These are phyloP conservation scores for Coelastrella sp. DNA, from an alignment of 139 green algal genomes.

Conservation along the genomic window DNA sequence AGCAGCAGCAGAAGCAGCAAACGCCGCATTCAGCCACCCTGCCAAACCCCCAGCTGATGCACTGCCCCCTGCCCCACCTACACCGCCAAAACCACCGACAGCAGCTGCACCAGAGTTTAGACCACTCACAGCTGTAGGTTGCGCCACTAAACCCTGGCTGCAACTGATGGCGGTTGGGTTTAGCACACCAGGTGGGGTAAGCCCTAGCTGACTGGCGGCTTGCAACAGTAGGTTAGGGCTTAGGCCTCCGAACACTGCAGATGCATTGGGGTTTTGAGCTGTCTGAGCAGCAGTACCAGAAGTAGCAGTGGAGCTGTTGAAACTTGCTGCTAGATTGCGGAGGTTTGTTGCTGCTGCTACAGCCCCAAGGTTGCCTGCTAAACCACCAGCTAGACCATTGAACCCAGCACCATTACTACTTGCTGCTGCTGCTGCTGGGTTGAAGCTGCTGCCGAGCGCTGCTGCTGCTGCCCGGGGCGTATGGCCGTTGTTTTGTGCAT, in stretches of 20 bases:
- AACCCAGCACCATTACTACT: not conserved
- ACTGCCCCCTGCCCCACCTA: not conserved
- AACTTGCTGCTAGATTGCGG: not conserved
- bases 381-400: not conserved
- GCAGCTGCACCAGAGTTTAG: not conserved
- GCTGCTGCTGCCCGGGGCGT: not conserved
- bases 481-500: not conserved
- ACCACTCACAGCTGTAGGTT: not conserved
- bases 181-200: not conserved
- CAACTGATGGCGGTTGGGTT: too few relatives aligned
- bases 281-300: not conserved
- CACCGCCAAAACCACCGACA: not conserved
- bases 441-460: not conserved
- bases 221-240: not conserved
- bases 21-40: not conserved
- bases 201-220: not conserved
- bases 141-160: not conserved
- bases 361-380: not conserved
- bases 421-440: not conserved
- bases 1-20: not conserved
- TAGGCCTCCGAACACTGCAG: not conserved
- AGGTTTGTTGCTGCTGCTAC: not conserved
- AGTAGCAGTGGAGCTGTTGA: not conserved
- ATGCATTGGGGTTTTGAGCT: not conserved
- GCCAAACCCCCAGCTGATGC: not conserved